Conservation (phyloP, 1,139 yeast species). For the Nakaseomyces sp. region DNA sequence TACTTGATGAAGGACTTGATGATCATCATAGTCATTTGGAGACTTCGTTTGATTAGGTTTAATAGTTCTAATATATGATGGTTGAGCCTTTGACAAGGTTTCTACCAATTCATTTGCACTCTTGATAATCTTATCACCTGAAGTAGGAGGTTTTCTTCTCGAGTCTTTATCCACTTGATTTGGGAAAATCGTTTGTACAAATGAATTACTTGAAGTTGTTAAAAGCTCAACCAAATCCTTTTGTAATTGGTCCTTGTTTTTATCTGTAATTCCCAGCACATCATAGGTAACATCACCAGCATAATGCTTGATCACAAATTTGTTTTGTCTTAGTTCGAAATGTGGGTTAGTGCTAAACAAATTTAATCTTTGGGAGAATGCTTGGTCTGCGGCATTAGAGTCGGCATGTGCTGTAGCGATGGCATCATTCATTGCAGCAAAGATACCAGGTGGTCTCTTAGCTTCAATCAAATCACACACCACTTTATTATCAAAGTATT, state of each 20-base stretch:
- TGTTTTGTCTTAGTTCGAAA: constrained; percentile 80
- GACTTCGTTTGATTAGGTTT: constrained; percentile 93
- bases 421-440: constrained; percentile 94
- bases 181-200: constrained; percentile 67
- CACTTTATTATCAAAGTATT: constrained; percentile 90
- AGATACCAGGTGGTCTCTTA: constrained; percentile 90
- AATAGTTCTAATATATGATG: constrained; percentile 94
- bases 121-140: constrained; percentile 86
- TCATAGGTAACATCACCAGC: constrained; percentile 98
- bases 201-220: constrained; percentile 59
- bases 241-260: constrained; percentile 89
- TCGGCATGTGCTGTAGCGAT: constrained; percentile 99
- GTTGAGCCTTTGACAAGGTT: constrained; percentile 81
- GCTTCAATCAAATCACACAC: constrained; percentile 97
- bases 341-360: constrained; percentile 77
- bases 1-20: constrained; percentile 89
- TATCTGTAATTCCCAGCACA: constrained; percentile 86
- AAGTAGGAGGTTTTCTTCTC: constrained; percentile 90
- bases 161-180: constrained; percentile 63
- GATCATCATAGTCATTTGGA: constrained; percentile 81
- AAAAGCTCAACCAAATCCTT: constrained; percentile 79
- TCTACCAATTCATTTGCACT: constrained; percentile 89
- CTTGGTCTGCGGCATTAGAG: constrained; percentile 92
- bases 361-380: constrained; percentile 85
- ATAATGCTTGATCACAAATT: constrained; percentile 88